Evolutionary conservation across 140 eudicot species (phyloP), one percentile per base, ranked within the genome.

Genomic region (Senecio squalidus): DNA sequence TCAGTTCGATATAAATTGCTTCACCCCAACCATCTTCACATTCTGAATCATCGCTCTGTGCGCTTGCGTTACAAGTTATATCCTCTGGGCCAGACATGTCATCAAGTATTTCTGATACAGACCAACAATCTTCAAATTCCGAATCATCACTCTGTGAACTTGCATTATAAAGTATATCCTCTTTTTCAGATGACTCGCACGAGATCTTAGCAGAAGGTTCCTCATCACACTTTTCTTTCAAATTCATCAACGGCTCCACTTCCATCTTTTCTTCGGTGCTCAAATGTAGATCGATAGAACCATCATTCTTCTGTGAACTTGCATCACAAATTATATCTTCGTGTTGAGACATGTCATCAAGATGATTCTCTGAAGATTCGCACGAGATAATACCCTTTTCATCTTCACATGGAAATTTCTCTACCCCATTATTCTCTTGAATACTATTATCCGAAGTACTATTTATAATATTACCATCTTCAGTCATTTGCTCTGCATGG

Each of bases 401-500:
- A 36, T 36, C 43, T 36, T 36, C 2, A 36, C 43, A 36, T 1
- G 15, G 4, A n/a, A 5, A 10, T 36, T 36, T 13, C 43, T 36
- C 43, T n/a, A 36, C 13, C 43, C 9, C 43, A 26, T 28, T 27
- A 66, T 26, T 15, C 26, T 64, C 73, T 58, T 31, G 67, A 64
- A 45, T 8, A 28, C 29, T 20, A 9, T 24, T 33, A 55, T 57
- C 46, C 4, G 55, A 17, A 20, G 45, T 69, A 48, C 74, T 68
- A 15, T 26, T 39, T 58, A 54, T 48, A 33, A 38, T 6, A 51
- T 28, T 26, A 52, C 16, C 73, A 34, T 9, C 26, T 48, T 65
- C 51, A 57, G 64, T 73, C 39, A 26, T 22, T 28, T 60, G 60
- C 68, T 53, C 50, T 66, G 28, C 33, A 62, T 21, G 62, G 55